These are phyloP conservation scores for Botryotinia narcissicola DNA, from an alignment of 2,329 filamentous ascomycete genomes.

Conservation along the genomic window DNA sequence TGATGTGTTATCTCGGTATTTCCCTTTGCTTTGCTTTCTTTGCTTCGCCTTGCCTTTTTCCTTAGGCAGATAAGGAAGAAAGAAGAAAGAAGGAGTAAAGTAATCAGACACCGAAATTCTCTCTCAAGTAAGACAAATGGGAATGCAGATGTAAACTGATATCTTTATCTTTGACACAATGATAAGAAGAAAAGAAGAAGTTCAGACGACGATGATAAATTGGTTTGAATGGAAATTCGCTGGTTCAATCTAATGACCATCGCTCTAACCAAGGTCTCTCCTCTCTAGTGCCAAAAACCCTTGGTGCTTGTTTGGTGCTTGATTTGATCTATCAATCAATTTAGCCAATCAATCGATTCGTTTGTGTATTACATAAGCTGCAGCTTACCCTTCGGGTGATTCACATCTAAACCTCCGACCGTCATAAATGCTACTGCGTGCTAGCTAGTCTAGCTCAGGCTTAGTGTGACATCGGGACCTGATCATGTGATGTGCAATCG, in stretches of 20 bases:
- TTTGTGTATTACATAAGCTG: background rate
- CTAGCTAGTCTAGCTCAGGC: background rate
- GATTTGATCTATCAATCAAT: background rate
- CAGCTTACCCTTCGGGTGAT: background rate
- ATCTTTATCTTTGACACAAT: background rate
- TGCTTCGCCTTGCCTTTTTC: background rate
- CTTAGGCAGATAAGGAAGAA: background rate
- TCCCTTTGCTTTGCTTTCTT: background rate
- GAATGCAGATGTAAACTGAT: background rate
- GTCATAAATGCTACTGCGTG: background rate
- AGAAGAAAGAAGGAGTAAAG: background rate
- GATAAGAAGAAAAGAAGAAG: background rate
- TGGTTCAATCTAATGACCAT: background rate
- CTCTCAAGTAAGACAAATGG: no score
- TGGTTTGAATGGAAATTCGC: background rate
- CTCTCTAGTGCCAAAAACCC: background rate
- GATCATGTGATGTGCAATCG: background rate
- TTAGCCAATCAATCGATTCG: background rate
- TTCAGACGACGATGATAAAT: background rate
- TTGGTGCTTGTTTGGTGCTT: background rate
- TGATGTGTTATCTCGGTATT: slow-evolving; percentile 1
- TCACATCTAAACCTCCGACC: slow-evolving; percentile 3
- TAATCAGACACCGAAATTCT: background rate
- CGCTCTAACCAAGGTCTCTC: background rate
- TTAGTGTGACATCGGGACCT: background rate